Evolutionary conservation across 2,329 filamentous ascomycete species (phyloP), one percentile per base, ranked within the genome.

Genomic region (Talaromyces rugulosus): DNA sequence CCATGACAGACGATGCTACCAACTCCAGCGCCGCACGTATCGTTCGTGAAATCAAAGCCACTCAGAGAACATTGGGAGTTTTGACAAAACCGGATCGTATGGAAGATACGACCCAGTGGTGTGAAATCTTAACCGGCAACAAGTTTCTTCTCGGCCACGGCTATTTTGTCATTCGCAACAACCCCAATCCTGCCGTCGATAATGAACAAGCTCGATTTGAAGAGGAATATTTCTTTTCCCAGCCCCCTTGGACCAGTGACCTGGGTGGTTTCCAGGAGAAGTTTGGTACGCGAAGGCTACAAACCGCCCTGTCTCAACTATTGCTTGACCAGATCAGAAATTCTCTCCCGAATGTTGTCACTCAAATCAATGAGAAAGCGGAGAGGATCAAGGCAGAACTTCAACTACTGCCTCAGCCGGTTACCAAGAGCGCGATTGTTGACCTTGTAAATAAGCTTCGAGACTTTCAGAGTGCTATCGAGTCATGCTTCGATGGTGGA

Each of bases 11-110:
- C 0, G 92, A 96, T 62, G 84, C 90, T 0, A 87, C 90, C 1
- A 93, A 88, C 14, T 94, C 89, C 0, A 88, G 83, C 0, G 89
- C 90, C 0, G 86, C 89, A 11, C 82, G 83, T 0, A 80, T 91
- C 2, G 85, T 93, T 66, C 75, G 85, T 33, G 73, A 82, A 50
- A 76, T 85, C 1, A 79, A 79, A 1, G 89, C 88, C 0, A 79
- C 83, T 2, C 65, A 79, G 3, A 81, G 88, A 1, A 90, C 87
- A 0, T 81, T 90, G 59, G 91, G 91, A 0, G 89, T 96, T 0
- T 81, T 96, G 16, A 96, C 92, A 0, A 96, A 96, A 69, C 92
- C 92, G 0, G 93, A 96, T 64, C 82, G 89, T 0, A 75, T 92
- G 0, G 83, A 86, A 0, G 71, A 75, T 0, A 77, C 85, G 0